These are phyloP conservation scores for Scytalidium lignicola DNA, from an alignment of 2,329 filamentous ascomycete species.

Conservation along the genomic window DNA sequence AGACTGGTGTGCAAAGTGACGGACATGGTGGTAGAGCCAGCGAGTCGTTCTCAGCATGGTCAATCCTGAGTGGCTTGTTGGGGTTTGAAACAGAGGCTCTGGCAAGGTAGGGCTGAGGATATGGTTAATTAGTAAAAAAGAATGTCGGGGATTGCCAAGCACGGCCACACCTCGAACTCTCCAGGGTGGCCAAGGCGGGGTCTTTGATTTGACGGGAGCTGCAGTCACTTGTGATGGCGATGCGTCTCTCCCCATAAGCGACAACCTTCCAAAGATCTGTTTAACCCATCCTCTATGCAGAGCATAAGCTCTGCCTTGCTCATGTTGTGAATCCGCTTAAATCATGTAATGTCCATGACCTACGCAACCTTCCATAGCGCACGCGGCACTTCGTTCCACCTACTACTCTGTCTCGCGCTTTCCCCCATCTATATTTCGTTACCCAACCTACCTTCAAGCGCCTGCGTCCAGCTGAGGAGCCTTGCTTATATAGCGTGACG, in stretches of 20 bases:
- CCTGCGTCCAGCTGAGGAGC: not conserved
- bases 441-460: not conserved
- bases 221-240: not conserved
- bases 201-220: not conserved
- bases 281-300: not conserved
- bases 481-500: not conserved
- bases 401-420: slow-evolving; percentile 9
- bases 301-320: slow-evolving; percentile 19
- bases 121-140: not conserved
- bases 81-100: not conserved
- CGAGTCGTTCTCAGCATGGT: slow-evolving; percentile 6
- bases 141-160: not conserved
- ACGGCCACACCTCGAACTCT: not conserved
- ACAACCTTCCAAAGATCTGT: not conserved
- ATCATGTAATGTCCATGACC: not conserved
- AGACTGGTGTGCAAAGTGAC: slow-evolving; percentile 78
- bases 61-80: not conserved
- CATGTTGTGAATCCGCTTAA: slow-evolving; percentile 14
- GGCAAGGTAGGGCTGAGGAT: slow-evolving; percentile 13
- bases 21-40: slow-evolving; percentile 43
- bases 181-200: not conserved
- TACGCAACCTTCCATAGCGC: not conserved
- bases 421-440: slow-evolving; percentile 2
- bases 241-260: not conserved
- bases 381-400: not conserved